Conservation (phyloP, 2,329 filamentous ascomycete species). For the Claviceps quebecensis region DNA sequence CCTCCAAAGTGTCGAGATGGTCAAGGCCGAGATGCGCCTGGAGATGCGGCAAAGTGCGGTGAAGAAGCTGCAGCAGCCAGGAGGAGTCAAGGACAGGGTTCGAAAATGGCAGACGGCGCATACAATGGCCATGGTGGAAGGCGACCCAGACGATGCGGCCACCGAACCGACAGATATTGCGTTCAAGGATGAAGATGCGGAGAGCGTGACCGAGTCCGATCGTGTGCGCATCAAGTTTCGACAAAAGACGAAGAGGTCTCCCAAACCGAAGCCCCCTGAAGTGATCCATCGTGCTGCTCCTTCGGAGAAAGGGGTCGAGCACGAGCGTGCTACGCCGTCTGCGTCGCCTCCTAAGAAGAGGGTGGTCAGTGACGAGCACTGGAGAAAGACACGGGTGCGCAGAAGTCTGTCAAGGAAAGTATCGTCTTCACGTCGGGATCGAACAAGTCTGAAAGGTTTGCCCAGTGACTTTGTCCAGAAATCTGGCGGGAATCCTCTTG, state of each 20-base stretch:
- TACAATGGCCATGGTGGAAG: constrained; percentile 45
- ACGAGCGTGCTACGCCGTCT: constrained; percentile 18
- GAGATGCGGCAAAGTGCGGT: constrained; percentile 47
- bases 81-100: constrained; percentile 64
- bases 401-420: constrained; percentile 31
- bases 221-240: constrained; percentile 41
- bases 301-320: constrained; percentile 10
- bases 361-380: constrained; percentile 86
- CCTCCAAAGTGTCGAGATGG: constrained; percentile 43
- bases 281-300: constrained; percentile 13
- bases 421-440: constrained; percentile 18
- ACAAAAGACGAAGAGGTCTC: constrained; percentile 28
- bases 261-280: constrained; percentile 13
- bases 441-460: constrained; percentile 16
- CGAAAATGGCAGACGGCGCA: constrained; percentile 74
- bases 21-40: constrained; percentile 36
- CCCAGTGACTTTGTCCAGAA: constrained; percentile 44
- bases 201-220: constrained; percentile 48
- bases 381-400: constrained; percentile 50
- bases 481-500: constrained; percentile 38
- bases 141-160: constrained; percentile 35
- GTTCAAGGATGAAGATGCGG: constrained; percentile 40
- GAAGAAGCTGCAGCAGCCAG: constrained; percentile 45
- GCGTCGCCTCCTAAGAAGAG: constrained; percentile 65
- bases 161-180: constrained; percentile 49